These are phyloP conservation scores for Solanum lycopersicoides DNA, from an alignment of 257 asterid genomes.

Conservation along the genomic window DNA sequence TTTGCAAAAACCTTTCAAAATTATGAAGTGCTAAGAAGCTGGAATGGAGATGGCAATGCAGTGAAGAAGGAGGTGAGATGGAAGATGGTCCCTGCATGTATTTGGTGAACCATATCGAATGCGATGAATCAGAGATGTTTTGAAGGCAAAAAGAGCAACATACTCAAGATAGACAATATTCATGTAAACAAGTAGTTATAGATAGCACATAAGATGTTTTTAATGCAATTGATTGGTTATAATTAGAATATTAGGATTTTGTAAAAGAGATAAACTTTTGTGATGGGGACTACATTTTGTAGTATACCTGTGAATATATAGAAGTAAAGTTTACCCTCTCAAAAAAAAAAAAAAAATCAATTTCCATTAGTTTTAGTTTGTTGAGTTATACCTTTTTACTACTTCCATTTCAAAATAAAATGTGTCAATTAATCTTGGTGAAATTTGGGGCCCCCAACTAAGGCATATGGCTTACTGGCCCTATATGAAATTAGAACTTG, in stretches of 20 bases:
- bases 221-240: neutral
- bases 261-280: neutral
- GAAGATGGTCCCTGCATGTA: neutral
- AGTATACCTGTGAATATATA: neutral
- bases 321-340: neutral
- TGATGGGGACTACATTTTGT: neutral
- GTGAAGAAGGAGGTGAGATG: neutral
- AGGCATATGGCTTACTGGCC: neutral
- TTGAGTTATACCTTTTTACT: neutral
- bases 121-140: neutral
- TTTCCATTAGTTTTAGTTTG: neutral
- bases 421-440: neutral
- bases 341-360: neutral
- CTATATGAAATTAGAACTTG: neutral
- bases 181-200: too few species aligned
- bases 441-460: neutral
- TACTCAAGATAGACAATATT: neutral
- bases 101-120: neutral
- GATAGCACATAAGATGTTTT: neutral
- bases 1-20: neutral
- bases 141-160: neutral
- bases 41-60: neutral
- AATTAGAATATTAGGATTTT: neutral
- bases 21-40: neutral
- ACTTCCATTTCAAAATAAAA: neutral